Conservation (phyloP, 148 eudicot species). For the Rhododendron henanense region DNA sequence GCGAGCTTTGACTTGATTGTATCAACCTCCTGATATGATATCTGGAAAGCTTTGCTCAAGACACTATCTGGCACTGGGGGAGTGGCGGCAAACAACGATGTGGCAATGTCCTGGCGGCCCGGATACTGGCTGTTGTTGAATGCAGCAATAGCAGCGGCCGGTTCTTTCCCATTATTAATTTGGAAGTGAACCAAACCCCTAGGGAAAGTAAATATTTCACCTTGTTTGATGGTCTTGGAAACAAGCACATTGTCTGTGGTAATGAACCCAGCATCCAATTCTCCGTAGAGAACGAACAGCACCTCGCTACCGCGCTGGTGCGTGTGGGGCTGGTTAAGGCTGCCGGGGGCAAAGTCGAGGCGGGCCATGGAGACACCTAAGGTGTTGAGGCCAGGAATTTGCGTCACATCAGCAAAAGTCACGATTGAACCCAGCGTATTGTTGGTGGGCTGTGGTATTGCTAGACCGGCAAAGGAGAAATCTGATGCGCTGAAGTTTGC, state of each 20-base stretch:
- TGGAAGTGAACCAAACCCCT: conserved; percentile 39
- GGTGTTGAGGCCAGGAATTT: conserved; percentile 46
- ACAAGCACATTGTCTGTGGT: conserved; percentile 36
- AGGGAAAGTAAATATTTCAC: conserved; percentile 36
- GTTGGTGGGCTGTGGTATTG: conserved; percentile 25
- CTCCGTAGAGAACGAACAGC: conserved; percentile 13
- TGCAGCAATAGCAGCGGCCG: conserved; percentile 27
- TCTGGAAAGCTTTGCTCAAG: conserved; percentile 20
- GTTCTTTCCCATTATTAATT: conserved; percentile 26
- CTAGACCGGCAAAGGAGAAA: conserved; percentile 25
- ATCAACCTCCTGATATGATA: background rate
- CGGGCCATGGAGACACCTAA: conserved; percentile 38
- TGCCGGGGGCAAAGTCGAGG: conserved; percentile 42
- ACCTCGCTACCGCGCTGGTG: conserved; percentile 46
- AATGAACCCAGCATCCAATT: conserved; percentile 37
- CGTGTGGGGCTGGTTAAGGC: conserved; percentile 42
- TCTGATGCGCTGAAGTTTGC: conserved; percentile 15
- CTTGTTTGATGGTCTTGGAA: conserved; percentile 28
- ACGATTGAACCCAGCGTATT: conserved; percentile 22
- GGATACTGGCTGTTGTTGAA: conserved; percentile 50
- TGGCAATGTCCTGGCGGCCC: conserved; percentile 2
- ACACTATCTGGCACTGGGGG: conserved; percentile 15
- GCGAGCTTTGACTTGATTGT: background rate
- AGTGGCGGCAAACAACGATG: conserved; percentile 6
- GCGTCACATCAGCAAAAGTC: conserved; percentile 27